Base-by-base conservation (phyloP, 1,284 basidiomycete species). In the Papiliotrema nemorosa region DNA sequence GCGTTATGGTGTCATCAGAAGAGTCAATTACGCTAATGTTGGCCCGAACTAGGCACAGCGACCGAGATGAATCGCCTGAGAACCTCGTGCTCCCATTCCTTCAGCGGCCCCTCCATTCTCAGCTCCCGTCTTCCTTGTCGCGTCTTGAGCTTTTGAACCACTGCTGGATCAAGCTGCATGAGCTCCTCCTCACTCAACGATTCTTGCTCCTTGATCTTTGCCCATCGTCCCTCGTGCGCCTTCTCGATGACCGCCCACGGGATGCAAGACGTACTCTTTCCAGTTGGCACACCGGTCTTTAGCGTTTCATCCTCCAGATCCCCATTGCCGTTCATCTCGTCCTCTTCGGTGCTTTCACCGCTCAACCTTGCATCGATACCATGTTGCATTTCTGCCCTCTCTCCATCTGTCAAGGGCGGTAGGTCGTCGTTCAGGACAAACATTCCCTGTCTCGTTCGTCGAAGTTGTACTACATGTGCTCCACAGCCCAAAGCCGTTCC, bases 391-490 rank as follows among this genome's bases (percentile, higher is more conserved):
- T 43, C 18, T 25, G 22, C 33, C 43, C 48, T 47, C 16, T 9
- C 42, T 14, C 33, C 49, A 12, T 48, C 47, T 12, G 55, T 41
- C 13, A 58, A 44, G 29, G 43, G 48, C 46, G 65, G 61, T 44
- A 62, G 64, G 48, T 71, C 69, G 9, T 64, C 64, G 26, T 69
- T 77, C 12, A 90, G 75, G 1, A 79, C 77, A 66, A 90, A 94
- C 42, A 82, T 79, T 13, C 90, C 89, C 78, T 97, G 91, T 33
- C 87, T 81, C 18, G 85, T 85, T 21, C 93, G 83, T 13, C 84
- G 88, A 52, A 97, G 80, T 13, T 86, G 88, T 42, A 93, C 90
- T 47, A 97, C 90, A 69, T 93, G 90, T 0, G 90, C 92, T 3
- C 88, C 88, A 37, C 87, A 88, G 2, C 84, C 88, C 21, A 97